A percentile compares a stretch with the other conserved stretches of the same genome.
phyloP scores from a whole-genome alignment of 208 protist genomes.

The Wallacemonas sp. region DNA sequence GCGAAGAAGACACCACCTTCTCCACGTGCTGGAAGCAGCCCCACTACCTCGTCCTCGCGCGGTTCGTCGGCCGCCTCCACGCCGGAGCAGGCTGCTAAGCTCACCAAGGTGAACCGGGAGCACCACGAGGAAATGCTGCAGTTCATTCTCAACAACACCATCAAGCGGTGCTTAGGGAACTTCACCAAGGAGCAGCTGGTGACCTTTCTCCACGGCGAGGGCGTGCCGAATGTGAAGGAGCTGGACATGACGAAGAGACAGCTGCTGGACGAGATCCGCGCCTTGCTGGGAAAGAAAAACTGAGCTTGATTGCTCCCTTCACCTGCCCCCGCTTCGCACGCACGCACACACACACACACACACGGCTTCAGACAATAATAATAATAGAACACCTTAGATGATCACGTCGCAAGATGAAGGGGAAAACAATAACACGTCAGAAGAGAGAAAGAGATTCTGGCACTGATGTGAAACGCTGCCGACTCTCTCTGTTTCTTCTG shows the following conservation, averaged over 20 bases:
- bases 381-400: background rate
- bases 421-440: too few relatives aligned
- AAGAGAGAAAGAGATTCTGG: too few relatives aligned
- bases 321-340: background rate
- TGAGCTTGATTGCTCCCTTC: too few relatives aligned
- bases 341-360: background rate
- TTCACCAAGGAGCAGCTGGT: slow-evolving; percentile 41
- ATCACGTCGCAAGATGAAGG: too few relatives aligned
- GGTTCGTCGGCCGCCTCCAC: slow-evolving; percentile 7
- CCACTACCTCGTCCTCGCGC: slow-evolving; percentile 13
- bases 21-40: too few relatives aligned
- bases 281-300: slow-evolving; percentile 25
- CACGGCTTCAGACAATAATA: background rate
- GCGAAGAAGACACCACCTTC: background rate
- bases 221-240: slow-evolving; percentile 20
- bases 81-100: slow-evolving; percentile 13
- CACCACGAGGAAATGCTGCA: slow-evolving; percentile 42
- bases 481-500: too few relatives aligned
- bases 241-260: slow-evolving; percentile 44
- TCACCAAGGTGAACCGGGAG: slow-evolving; percentile 12
- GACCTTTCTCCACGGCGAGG: slow-evolving; percentile 35
- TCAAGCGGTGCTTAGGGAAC: slow-evolving; percentile 34
- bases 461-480: too few relatives aligned
- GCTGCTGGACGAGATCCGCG: slow-evolving; percentile 53
- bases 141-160: slow-evolving; percentile 49